phyloP scores from a whole-genome alignment of 441 rosid genomes.

The Euphorbia schlechtendalii region DNA sequence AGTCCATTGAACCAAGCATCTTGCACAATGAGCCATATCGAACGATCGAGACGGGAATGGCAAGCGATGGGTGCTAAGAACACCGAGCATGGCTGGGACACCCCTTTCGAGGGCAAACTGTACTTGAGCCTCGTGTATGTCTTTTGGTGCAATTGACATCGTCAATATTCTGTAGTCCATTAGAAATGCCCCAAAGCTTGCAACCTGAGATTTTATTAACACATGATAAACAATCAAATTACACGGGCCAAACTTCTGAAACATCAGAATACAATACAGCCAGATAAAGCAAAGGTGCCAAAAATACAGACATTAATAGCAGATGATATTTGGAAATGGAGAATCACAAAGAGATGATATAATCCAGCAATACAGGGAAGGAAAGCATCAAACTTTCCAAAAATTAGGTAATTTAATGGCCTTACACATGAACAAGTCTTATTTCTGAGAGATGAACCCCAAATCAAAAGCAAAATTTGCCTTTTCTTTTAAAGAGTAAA shows the following conservation, averaged over 20 bases:
- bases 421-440: too few species aligned
- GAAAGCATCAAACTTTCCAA: too few species aligned
- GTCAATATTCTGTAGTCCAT: constrained; percentile 46
- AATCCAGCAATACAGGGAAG: not conserved
- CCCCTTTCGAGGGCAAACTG: constrained; percentile 69
- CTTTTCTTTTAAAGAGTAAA: too few species aligned
- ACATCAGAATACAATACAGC: not conserved
- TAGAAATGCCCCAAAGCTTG: constrained; percentile 55
- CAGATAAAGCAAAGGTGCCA: not conserved
- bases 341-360: not conserved
- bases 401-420: too few species aligned
- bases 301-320: not conserved
- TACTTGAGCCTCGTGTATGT: constrained; percentile 66
- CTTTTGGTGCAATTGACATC: constrained; percentile 67
- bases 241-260: not conserved
- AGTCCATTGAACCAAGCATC: constrained; percentile 63
- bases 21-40: constrained; percentile 67
- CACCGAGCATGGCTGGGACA: constrained; percentile 60
- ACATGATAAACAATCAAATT: not conserved
- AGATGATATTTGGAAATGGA: not conserved
- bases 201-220: constrained; percentile 38
- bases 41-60: constrained; percentile 63
- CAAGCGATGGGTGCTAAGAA: constrained; percentile 45
- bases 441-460: too few species aligned
- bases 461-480: too few species aligned